Evolutionary conservation across 768 basidiomycete genomes (phyloP).

Genomic region (Termitomyces sp.): DNA sequence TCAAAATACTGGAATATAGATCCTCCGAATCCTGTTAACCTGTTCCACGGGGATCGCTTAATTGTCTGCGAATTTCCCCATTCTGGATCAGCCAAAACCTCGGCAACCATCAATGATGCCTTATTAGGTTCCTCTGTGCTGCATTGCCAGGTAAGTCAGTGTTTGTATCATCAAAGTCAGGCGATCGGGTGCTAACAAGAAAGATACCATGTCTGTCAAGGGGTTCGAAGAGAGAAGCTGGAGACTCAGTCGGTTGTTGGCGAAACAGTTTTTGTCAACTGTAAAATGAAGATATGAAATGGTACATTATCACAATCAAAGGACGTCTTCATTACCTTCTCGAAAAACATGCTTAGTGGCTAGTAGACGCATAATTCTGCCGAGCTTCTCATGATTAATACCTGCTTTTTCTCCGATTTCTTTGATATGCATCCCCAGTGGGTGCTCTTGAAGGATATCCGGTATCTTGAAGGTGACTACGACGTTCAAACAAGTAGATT

Average conservation of each 20-base stretch:
- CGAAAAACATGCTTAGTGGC: slow-evolving; percentile 37
- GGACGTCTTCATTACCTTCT: slow-evolving; percentile 16
- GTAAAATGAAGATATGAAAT: not conserved
- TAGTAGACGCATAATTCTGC: slow-evolving; percentile 34
- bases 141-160: not conserved
- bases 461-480: slow-evolving; percentile 32
- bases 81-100: slow-evolving; percentile 31
- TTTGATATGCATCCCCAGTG: slow-evolving; percentile 31
- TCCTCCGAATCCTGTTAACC: slow-evolving; percentile 1
- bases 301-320: not conserved
- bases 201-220: slow-evolving; percentile 20
- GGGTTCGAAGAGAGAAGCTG: slow-evolving; percentile 29
- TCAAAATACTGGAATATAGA: slow-evolving; percentile 12
- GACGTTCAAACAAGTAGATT: slow-evolving; percentile 31
- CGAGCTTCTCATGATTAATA: slow-evolving; percentile 32
- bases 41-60: slow-evolving; percentile 14
- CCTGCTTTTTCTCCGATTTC: slow-evolving; percentile 27
- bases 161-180: not conserved
- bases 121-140: slow-evolving; percentile 17
- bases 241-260: slow-evolving; percentile 38
- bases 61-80: slow-evolving; percentile 24
- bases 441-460: slow-evolving; percentile 31
- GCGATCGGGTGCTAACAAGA: not conserved
- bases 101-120: slow-evolving; percentile 20
- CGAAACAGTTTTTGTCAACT: slow-evolving; percentile 35